These are phyloP conservation scores for Komagataella phaffii DNA, from an alignment of 805 yeast species.

Conservation along the genomic window DNA sequence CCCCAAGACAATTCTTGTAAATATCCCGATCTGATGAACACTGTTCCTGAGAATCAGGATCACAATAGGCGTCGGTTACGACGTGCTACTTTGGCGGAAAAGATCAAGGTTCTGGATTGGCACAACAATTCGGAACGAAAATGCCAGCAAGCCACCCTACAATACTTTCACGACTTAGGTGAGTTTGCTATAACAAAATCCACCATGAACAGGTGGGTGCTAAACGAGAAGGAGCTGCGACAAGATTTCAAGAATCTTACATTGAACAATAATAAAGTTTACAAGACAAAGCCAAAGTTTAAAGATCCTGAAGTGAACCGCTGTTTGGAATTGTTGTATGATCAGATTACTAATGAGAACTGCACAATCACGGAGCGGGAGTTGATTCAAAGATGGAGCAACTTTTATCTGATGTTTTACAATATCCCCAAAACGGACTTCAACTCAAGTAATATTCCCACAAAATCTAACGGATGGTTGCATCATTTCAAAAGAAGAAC, in stretches of 20 bases:
- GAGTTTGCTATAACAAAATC: slow-evolving; percentile 23
- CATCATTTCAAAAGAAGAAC: slow-evolving; percentile 22
- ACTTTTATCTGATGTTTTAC: slow-evolving; percentile 11
- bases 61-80: slow-evolving; percentile 10
- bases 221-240: slow-evolving; percentile 18
- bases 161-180: slow-evolving; percentile 15
- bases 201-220: slow-evolving; percentile 25
- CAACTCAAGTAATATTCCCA: neutral
- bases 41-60: slow-evolving; percentile 1
- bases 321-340: slow-evolving; percentile 22
- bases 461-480: slow-evolving; percentile 26
- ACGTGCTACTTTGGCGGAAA: slow-evolving; percentile 23
- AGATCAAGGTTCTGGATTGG: slow-evolving; percentile 22
- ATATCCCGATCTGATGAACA: neutral
- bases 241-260: slow-evolving; percentile 13
- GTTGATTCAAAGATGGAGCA: slow-evolving; percentile 18
- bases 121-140: slow-evolving; percentile 15
- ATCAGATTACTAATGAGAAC: slow-evolving; percentile 19
- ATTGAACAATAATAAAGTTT: slow-evolving; percentile 12
- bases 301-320: slow-evolving; percentile 19
- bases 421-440: slow-evolving; percentile 1
- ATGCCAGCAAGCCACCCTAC: slow-evolving; percentile 21
- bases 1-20: neutral
- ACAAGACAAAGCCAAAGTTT: slow-evolving; percentile 19
- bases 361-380: slow-evolving; percentile 15